phyloP scores from a whole-genome alignment of 2,329 filamentous ascomycete genomes.

The Aplosporella prunicola region DNA sequence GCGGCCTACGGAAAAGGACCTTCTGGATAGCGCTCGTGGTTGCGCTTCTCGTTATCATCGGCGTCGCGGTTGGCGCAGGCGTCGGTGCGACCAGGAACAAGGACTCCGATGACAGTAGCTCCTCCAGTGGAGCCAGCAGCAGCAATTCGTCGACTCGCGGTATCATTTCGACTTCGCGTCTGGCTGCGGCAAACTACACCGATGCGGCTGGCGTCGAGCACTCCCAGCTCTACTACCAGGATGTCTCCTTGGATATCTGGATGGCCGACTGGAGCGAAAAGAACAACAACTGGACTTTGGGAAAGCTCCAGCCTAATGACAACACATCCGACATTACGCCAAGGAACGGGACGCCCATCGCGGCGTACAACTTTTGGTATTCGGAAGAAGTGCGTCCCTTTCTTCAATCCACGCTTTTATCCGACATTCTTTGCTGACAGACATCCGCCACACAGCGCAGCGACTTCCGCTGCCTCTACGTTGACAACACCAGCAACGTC shows the following conservation, averaged over 20 bases:
- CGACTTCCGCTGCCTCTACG: constrained; percentile 2
- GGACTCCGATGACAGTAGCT: neutral
- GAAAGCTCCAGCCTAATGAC: neutral
- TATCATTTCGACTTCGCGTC: neutral
- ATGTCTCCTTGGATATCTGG: neutral
- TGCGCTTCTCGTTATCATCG: neutral
- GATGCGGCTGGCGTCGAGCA: neutral
- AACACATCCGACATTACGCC: constrained; percentile 1
- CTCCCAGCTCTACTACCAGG: constrained; percentile 2
- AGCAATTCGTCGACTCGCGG: neutral
- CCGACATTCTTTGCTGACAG: neutral
- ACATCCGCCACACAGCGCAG: neutral
- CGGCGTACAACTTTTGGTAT: neutral
- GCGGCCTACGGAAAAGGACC: neutral
- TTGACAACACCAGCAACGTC: neutral
- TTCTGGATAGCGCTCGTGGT: neutral
- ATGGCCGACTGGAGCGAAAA: neutral
- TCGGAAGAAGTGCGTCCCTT: neutral
- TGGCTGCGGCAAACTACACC: constrained; percentile 1
- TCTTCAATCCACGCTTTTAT: neutral
- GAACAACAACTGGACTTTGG: neutral
- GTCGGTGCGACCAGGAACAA: neutral
- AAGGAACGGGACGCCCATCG: neutral
- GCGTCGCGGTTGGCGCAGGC: neutral
- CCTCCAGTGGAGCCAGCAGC: neutral